These are phyloP conservation scores for Pelargonium cotyledonis DNA, from an alignment of 441 rosid species.

Conservation along the genomic window DNA sequence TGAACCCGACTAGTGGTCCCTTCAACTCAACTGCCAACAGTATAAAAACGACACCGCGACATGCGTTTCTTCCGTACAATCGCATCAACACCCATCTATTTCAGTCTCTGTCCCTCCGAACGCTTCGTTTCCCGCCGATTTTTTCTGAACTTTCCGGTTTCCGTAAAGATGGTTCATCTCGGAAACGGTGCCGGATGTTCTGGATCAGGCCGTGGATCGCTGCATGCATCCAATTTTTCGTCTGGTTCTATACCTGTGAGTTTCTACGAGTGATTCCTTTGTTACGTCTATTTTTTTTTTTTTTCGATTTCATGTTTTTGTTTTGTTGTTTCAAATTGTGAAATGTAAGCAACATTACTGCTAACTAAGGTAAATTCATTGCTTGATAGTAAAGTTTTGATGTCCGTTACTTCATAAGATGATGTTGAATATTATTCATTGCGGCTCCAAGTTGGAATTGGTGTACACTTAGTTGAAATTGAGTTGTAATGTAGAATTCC, in stretches of 20 bases:
- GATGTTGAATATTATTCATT: background rate
- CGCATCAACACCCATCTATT: background rate
- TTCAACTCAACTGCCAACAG: background rate
- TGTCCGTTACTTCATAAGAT: background rate
- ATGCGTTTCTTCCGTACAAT: background rate
- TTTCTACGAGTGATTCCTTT: background rate
- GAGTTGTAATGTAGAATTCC: background rate
- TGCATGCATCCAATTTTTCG: background rate
- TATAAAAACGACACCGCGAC: background rate
- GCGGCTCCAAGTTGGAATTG: background rate
- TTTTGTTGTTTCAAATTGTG: background rate
- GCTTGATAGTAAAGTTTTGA: background rate
- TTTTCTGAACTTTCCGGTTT: background rate
- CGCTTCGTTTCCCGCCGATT: background rate
- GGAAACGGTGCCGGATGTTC: background rate
- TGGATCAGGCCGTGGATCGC: background rate
- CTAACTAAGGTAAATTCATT: background rate
- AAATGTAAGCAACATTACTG: background rate
- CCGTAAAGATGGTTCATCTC: background rate
- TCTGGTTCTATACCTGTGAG: background rate
- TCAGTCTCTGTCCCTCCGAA: background rate
- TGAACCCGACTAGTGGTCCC: background rate
- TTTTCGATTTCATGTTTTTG: background rate
- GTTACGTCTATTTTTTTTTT: background rate
- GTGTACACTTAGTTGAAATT: background rate